These are phyloP conservation scores for Aspergillus felis DNA, from an alignment of 2,329 filamentous ascomycete genomes.

Conservation along the genomic window DNA sequence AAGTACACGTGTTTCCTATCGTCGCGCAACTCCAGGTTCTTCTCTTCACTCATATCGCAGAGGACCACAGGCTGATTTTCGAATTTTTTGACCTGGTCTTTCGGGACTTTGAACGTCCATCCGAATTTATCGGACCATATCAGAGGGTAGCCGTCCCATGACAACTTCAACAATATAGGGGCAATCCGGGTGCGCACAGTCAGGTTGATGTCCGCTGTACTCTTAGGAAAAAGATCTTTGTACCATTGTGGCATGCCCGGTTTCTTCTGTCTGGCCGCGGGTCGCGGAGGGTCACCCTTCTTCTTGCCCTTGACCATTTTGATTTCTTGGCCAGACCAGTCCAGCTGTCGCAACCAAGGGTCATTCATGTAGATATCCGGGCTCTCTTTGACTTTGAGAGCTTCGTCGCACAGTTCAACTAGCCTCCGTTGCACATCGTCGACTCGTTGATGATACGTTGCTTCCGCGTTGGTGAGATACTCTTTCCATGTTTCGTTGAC, in stretches of 20 bases:
- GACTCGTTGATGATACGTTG: conserved; percentile 73
- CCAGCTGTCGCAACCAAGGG: conserved; percentile 87
- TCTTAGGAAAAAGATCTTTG: conserved; percentile 77
- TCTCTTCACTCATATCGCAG: conserved; percentile 74
- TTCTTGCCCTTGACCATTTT: conserved; percentile 89
- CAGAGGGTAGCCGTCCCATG: conserved; percentile 86
- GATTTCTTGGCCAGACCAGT: conserved; percentile 92
- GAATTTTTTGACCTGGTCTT: conserved; percentile 61
- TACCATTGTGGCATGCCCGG: conserved; percentile 96
- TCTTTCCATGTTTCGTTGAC: conserved; percentile 83
- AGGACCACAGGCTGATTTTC: conserved; percentile 65
- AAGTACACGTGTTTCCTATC: conserved; percentile 70
- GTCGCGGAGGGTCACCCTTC: conserved; percentile 74
- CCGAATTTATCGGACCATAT: conserved; percentile 91
- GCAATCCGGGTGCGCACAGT: conserved; percentile 85
- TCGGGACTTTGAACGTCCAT: conserved; percentile 82
- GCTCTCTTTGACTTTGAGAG: conserved; percentile 68
- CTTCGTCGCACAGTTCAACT: conserved; percentile 68
- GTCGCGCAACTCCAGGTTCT: conserved; percentile 60
- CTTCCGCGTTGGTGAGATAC: conserved; percentile 80
- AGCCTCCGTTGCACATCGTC: conserved; percentile 75
- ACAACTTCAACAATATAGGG: conserved; percentile 74
- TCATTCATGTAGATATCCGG: conserved; percentile 69
- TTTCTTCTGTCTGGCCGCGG: conserved; percentile 80
- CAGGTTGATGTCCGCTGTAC: conserved; percentile 63